phyloP scores from a whole-genome alignment of 331 rosid species.

The Malus hybrid region DNA sequence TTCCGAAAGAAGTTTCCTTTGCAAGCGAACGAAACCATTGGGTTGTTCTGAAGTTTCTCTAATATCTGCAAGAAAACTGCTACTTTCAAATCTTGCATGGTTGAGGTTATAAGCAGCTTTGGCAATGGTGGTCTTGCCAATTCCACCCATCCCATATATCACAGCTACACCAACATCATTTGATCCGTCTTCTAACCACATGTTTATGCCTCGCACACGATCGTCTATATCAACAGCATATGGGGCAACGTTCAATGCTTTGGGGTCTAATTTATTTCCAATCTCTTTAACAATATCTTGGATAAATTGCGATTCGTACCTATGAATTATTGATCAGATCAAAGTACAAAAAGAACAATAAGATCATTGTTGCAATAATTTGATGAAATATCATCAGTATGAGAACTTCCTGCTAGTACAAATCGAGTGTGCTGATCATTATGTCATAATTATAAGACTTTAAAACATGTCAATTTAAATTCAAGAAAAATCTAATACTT shows the following conservation, averaged over 20 bases:
- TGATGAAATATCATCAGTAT: no score
- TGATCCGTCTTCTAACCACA: neutral
- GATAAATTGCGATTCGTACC: neutral
- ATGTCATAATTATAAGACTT: no score
- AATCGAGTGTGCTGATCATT: no score
- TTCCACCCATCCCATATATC: constrained; percentile 3
- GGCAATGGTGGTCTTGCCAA: constrained; percentile 5
- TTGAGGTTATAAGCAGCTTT: neutral
- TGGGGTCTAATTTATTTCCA: neutral
- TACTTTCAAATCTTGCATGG: neutral
- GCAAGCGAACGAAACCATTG: neutral
- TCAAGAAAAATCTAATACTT: no score
- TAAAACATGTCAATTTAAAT: neutral
- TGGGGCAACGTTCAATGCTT: neutral
- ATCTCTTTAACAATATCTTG: neutral
- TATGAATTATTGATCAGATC: neutral
- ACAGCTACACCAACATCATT: neutral
- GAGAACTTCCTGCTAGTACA: no score
- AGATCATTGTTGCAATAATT: no score
- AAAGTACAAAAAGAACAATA: neutral
- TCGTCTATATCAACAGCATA: neutral
- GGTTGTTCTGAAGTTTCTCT: neutral
- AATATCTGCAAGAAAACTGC: neutral
- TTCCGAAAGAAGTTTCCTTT: neutral
- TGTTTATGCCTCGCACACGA: neutral